Evolutionary conservation across 208 protist genomes (phyloP), one percentile per base, ranked within the genome.

Genomic region (Wallacemonas sp.): DNA sequence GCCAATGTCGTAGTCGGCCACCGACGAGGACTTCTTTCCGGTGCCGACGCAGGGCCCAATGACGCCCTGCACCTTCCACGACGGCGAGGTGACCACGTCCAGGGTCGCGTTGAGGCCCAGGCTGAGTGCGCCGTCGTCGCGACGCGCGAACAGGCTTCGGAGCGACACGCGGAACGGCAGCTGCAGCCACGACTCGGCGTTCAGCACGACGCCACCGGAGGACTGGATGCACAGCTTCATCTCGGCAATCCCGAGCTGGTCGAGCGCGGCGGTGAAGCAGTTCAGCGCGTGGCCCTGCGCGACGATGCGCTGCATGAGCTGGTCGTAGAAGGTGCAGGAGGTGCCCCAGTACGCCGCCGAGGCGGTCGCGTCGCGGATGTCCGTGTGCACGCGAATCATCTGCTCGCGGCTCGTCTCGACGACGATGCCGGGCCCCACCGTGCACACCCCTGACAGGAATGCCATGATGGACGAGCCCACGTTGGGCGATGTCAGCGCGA

Each of bases 191-290:
- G 91, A 95, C 82, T 99, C 98, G 22, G 97, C 92, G 59, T 98
- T 87, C 22, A 99, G 84, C 50, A 99, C 82, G 22, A 97, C 74
- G n/a, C 98, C 98, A 31, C 97, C 97, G 2, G 97, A 97, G 52
- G 83, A 74, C 67, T 96, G 86, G 52, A 96, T 91, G 73, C 91
- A 97, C 61, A 86, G 68, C 70, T 94, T 95, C 96, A 99, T 99
- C 83, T 99, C 98, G 10, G 91, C 85, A 7, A 99, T 64, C 26
- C 98, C 98, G 3, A 94, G 79, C 82, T 99, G 98, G 75, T 99
- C 99, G 12, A 99, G 79, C 2, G 93, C 92, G 67, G 97, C 98
- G 8, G 89, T 93, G 62, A 99, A 99, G 52, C 98, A 89, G 80
- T 99, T 98, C 28, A 99, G 79, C 7, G 87, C 83, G 88, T 99